These are phyloP conservation scores for Solanum habrochaites DNA, from an alignment of 257 asterid species.

Conservation along the genomic window DNA sequence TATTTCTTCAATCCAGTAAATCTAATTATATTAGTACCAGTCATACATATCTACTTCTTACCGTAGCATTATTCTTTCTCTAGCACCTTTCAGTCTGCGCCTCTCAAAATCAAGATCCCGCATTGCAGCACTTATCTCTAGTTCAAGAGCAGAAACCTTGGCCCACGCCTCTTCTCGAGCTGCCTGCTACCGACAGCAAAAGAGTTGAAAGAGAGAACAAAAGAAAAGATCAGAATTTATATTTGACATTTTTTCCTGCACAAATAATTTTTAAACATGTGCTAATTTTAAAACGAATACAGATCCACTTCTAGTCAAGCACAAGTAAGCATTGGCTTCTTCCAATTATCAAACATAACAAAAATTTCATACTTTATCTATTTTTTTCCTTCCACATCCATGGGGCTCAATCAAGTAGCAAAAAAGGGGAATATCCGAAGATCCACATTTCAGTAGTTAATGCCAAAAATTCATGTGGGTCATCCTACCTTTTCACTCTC, in stretches of 20 bases:
- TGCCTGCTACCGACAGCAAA: conserved; percentile 89
- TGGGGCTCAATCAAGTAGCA: neutral
- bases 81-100: conserved; percentile 82
- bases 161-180: conserved; percentile 99
- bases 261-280: neutral
- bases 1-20: neutral
- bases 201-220: conserved; percentile 9
- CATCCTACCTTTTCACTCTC: conserved; percentile 89
- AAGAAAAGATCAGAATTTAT: neutral
- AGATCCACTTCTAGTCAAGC: neutral
- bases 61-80: conserved; percentile 99
- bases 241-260: neutral
- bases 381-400: neutral
- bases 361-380: neutral
- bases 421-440: neutral
- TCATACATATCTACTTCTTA: conserved; percentile 10
- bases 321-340: neutral
- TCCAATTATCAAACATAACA: neutral
- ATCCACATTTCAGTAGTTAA: neutral
- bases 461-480: neutral
- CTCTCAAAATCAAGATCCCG: conserved; percentile 91
- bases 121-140: conserved; percentile 87
- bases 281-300: neutral
- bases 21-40: neutral
- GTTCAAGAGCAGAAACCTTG: conserved; percentile 96